Conservation (phyloP, 176 grass and related monocot genomes). For the Hyparrhenia diplandra region DNA sequence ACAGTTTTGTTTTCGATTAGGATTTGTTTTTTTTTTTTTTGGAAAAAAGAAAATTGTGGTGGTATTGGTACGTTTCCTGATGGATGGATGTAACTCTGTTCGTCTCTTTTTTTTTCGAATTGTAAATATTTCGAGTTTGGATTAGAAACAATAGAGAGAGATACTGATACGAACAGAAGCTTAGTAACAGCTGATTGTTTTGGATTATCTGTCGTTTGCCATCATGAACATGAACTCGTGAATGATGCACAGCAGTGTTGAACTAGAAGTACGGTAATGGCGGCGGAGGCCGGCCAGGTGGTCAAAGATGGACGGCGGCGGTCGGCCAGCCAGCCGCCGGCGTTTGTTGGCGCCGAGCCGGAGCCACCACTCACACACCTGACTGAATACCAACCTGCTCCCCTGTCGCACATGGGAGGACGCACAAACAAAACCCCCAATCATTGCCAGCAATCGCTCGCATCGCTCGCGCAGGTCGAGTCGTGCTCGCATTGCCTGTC, state of each 20-base stretch:
- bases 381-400: not conserved
- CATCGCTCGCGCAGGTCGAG: too few relatives aligned
- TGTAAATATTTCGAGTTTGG: slow-evolving; percentile 31
- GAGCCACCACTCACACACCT: too few relatives aligned
- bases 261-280: not conserved
- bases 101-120: too few relatives aligned
- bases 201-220: not conserved
- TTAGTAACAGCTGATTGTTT: not conserved
- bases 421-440: not conserved
- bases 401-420: slow-evolving; percentile 19
- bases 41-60: too few relatives aligned
- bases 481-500: not conserved
- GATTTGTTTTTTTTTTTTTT: not conserved
- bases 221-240: not conserved
- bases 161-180: not conserved
- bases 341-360: slow-evolving; percentile 11
- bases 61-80: too few relatives aligned
- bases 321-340: too few relatives aligned
- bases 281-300: too few relatives aligned
- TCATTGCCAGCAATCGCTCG: not conserved
- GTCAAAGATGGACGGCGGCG: too few relatives aligned
- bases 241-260: too few relatives aligned
- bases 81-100: too few relatives aligned
- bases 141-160: not conserved
- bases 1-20: not conserved